Conservation (phyloP, 2,329 filamentous ascomycete genomes). For the Colletotrichum somersetense region DNA sequence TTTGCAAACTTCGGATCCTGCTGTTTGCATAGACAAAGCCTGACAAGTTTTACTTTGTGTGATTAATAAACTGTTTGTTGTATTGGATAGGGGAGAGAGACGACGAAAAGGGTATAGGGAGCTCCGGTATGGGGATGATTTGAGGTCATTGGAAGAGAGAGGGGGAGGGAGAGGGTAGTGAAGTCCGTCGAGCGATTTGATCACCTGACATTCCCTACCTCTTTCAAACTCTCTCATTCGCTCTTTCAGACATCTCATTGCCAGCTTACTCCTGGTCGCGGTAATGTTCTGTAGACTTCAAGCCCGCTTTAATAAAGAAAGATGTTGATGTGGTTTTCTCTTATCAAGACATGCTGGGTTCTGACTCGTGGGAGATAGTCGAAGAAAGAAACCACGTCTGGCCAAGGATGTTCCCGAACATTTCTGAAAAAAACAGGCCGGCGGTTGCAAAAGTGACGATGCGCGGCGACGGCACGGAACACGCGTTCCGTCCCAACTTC, state of each 20-base stretch:
- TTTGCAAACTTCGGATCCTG: background rate
- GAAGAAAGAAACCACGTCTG: background rate
- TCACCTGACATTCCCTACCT: background rate
- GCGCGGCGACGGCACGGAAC: background rate
- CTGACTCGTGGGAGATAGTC: background rate
- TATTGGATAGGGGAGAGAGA: background rate
- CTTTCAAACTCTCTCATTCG: background rate
- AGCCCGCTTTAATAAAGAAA: conserved; percentile 2
- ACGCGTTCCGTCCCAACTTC: background rate
- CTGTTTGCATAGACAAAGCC: background rate
- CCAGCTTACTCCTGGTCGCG: background rate
- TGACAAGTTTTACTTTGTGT: background rate
- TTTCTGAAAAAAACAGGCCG: conserved; percentile 5
- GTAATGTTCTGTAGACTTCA: background rate
- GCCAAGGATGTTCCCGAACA: background rate
- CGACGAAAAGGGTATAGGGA: background rate
- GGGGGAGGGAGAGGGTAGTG: too few relatives aligned
- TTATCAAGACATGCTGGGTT: background rate
- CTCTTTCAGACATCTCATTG: background rate
- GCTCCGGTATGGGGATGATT: background rate
- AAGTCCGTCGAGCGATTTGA: background rate
- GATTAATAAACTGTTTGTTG: background rate
- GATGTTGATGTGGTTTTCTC: background rate
- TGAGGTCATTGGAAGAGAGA: background rate
- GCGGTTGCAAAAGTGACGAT: background rate